Evolutionary conservation across 192 early-diverging fungal species (phyloP), one percentile per base, ranked within the genome.

Genomic region (Podila epicladia): DNA sequence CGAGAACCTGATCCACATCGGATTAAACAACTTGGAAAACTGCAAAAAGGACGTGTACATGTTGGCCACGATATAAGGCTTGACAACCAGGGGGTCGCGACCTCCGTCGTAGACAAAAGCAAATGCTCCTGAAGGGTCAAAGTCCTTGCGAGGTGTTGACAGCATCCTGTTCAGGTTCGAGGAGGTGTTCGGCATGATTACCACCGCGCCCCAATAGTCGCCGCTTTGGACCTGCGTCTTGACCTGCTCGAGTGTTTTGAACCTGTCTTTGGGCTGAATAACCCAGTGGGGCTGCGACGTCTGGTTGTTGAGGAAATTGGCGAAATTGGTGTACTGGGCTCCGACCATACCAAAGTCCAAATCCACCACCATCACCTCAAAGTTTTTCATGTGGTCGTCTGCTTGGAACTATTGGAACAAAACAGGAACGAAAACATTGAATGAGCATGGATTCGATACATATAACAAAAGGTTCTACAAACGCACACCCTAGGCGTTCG

Each of bases 41-140:
- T 63, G 13, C 26, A 79, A 22, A 45, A 79, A 79, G 17, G 59
- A 50, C 2, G 70, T 72, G 53, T 79, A 79, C 76, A 79, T 79
- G 33, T 28, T 64, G 29, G 76, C 69, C 12, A 79, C 69, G 22
- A 79, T 64, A 24, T 72, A 45, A 5, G 76, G 76, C 31, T 79
- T 72, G 57, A 79, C 70, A 28, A 64, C 76, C 28, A 79, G 41
- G 0, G 76, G 76, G 31, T 79, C 70, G 9, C 76, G 57, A 0
- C 76, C 76, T 32, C 76, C 65, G 15, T 79, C 76, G 50, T 79
- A 79, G 35, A 79, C 29, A 50, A 79, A 79, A 0, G 61, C 59
- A 64, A 79, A 72, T 4, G 76, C 76, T 4, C 49, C 49, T 11
- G 59, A 67, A 2, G 76, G 76, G 41, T 79, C 76, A 64, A 72